Base-by-base conservation (phyloP, 2,329 filamentous ascomycete genomes). In the Penicillium expansum region DNA sequence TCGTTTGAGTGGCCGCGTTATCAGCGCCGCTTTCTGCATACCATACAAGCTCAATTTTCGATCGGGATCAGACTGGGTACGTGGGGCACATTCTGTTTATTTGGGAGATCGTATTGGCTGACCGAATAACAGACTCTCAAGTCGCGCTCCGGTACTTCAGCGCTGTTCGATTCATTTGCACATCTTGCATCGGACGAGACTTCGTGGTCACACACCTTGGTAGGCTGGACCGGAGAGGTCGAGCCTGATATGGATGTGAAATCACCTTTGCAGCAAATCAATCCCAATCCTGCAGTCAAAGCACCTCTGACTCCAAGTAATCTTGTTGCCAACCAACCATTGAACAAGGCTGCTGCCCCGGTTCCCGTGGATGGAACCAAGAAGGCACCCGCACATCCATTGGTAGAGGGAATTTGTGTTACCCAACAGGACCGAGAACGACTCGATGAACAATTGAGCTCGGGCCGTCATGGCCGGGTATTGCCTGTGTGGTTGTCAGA, bases 181-280 rank as follows among this genome's bases (percentile, higher is more conserved):
- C 88, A 95, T 75, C 85, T 97, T 43, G 90, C 92, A 4, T 95
- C 92, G n/a, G 82, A 88, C 55, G 83, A 89, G 42, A 87, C 88
- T 2, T 86, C 88, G 20, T 97, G 92, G 92, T 91, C 92, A 67
- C 93, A 97, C 77, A 94, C 88, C 0, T 83, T 97, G 6, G 90
- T 97, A 52, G 92, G 91, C 44, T 97, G 93, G 93, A 96, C 93
- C 3, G 93, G 93, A 57, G 93, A 97, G 74, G 88, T 93, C 57
- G 84, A 87, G 56, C 77, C 74, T n/a, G 63, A 71, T 14, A 52
- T 67, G 7, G 65, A 70, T 22, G 53, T 60, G 18, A 68, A 66
- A 53, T 27, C 51, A 8, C 69, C 69, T 20, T 57, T 71, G n/a
- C 71, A 74, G 51, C 69, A 67, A 30, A 62, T 71, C 32, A 61